phyloP scores from a whole-genome alignment of 257 asterid genomes.

The Nicotiana benthamiana region DNA sequence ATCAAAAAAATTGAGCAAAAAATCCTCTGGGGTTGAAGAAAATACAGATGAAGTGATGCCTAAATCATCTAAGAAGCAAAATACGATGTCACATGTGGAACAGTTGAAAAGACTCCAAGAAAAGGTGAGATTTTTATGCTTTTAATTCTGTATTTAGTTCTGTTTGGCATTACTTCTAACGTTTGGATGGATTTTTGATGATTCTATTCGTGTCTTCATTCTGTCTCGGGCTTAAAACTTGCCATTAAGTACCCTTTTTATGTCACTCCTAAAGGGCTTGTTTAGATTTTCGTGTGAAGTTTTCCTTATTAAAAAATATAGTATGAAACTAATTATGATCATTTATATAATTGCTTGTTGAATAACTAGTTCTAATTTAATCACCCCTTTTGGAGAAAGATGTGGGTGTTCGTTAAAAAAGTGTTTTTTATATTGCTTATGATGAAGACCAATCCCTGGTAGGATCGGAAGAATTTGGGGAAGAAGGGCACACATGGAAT shows the following conservation, averaged over 20 bases:
- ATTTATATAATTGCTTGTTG: neutral
- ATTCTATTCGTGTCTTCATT: too few relatives aligned
- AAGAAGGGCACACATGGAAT: neutral
- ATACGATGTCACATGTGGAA: constrained; percentile 46
- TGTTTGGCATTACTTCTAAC: too few relatives aligned
- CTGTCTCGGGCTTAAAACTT: too few relatives aligned
- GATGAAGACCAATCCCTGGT: neutral
- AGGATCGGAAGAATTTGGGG: neutral
- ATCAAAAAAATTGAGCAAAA: constrained; percentile 1
- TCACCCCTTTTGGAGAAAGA: neutral
- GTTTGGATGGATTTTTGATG: too few relatives aligned
- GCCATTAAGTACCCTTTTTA: too few relatives aligned
- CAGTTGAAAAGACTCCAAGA: constrained; percentile 55
- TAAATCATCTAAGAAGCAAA: constrained; percentile 28
- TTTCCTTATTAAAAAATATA: too few relatives aligned
- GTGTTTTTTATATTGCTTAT: neutral
- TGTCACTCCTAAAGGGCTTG: too few relatives aligned
- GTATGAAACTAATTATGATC: too few relatives aligned
- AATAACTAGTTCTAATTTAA: neutral
- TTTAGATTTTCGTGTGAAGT: too few relatives aligned
- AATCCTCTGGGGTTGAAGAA: neutral
- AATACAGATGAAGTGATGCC: neutral
- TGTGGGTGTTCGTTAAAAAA: neutral
- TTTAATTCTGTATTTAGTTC: neutral
- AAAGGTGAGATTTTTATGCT: constrained; percentile 29